These are phyloP conservation scores for Penicillium sp. DNA, from an alignment of 2,329 filamentous ascomycete species.

Conservation along the genomic window DNA sequence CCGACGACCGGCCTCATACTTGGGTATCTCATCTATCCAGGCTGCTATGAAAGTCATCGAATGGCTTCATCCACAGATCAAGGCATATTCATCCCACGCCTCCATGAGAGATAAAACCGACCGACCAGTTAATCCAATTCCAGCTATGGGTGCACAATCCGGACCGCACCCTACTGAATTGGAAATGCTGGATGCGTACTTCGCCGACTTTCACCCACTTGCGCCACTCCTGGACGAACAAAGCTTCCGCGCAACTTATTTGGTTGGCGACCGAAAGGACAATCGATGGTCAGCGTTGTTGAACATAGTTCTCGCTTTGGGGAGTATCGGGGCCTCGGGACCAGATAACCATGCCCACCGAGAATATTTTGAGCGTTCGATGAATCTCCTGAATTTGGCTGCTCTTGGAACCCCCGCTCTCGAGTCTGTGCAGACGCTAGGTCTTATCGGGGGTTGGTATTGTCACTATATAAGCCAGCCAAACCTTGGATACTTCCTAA, in stretches of 20 bases:
- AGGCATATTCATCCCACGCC: conserved; percentile 47
- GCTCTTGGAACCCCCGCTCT: conserved; percentile 68
- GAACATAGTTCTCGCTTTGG: conserved; percentile 76
- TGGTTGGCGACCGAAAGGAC: conserved; percentile 65
- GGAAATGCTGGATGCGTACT: conserved; percentile 71
- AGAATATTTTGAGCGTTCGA: conserved; percentile 68
- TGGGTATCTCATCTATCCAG: conserved; percentile 75
- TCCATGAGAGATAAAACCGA: conserved; percentile 1
- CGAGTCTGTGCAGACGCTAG: conserved; percentile 71
- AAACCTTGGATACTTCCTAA: conserved; percentile 73
- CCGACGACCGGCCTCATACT: conserved; percentile 65
- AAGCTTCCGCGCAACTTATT: conserved; percentile 66
- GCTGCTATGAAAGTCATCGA: conserved; percentile 71
- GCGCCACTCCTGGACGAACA: conserved; percentile 73
- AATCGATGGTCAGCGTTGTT: conserved; percentile 70
- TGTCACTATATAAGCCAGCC: conserved; percentile 75
- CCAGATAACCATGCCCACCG: conserved; percentile 65
- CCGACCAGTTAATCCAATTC: conserved; percentile 25
- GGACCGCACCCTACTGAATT: conserved; percentile 61
- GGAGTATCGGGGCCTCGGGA: conserved; percentile 68
- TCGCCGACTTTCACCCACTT: conserved; percentile 70
- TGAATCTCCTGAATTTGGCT: conserved; percentile 66
- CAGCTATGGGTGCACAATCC: conserved; percentile 16
- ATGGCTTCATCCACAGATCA: conserved; percentile 53
- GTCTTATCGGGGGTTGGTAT: conserved; percentile 73